These are phyloP conservation scores for Claviceps fusiformis DNA, from an alignment of 2,329 filamentous ascomycete genomes.

Conservation along the genomic window DNA sequence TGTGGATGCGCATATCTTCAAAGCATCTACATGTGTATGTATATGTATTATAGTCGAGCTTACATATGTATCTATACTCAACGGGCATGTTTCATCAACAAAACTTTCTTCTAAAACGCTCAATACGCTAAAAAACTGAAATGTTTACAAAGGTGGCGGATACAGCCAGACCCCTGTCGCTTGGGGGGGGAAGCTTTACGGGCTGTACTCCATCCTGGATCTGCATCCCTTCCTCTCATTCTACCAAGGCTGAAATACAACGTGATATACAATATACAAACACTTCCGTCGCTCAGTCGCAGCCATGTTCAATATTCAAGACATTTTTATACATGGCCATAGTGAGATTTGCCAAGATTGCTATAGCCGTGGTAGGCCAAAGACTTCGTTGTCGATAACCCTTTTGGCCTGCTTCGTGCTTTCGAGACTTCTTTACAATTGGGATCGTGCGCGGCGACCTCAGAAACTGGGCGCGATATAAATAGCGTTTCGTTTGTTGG, in stretches of 20 bases:
- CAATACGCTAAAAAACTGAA: neutral
- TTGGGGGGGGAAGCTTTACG: neutral
- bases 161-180: neutral
- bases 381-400: no score
- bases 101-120: neutral
- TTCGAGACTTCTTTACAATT: no score
- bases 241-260: neutral
- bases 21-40: no score
- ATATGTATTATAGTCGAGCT: neutral
- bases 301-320: conserved; percentile 76
- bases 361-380: conserved; percentile 18
- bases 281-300: conserved; percentile 41
- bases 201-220: neutral
- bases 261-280: conserved; percentile 55
- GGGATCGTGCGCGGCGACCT: neutral
- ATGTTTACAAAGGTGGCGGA: neutral
- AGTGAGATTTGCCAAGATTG: conserved; percentile 56
- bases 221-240: neutral
- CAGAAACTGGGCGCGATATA: neutral
- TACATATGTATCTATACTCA: neutral
- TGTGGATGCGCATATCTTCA: no score
- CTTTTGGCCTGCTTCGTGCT: no score
- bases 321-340: conserved; percentile 66
- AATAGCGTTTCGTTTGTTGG: neutral
- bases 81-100: neutral